Conservation (phyloP, 1,139 yeast species). For the Protomyces pachydermus region DNA sequence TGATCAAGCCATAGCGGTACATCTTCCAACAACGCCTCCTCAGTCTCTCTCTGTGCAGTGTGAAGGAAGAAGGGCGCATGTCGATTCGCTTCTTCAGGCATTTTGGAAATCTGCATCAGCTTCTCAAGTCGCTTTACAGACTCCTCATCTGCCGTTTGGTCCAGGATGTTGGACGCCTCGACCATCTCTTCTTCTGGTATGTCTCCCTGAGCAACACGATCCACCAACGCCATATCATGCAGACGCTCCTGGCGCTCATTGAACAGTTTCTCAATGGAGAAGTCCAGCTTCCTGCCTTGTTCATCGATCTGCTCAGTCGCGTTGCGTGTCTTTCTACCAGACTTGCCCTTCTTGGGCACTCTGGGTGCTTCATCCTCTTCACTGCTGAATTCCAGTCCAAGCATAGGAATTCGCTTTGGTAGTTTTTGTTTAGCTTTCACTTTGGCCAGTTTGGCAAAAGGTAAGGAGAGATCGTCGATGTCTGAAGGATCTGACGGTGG, state of each 20-base stretch:
- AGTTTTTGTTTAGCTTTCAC: neutral
- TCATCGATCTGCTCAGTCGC: neutral
- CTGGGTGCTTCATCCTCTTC: neutral
- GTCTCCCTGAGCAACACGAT: neutral
- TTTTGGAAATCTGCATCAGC: neutral
- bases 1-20: neutral
- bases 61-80: neutral
- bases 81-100: neutral
- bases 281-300: neutral
- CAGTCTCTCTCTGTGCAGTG: neutral
- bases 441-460: neutral
- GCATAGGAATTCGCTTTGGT: neutral
- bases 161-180: neutral
- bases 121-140: neutral
- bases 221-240: neutral
- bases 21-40: neutral
- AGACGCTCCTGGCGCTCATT: neutral
- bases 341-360: neutral
- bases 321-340: neutral
- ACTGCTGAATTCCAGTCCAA: neutral
- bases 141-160: neutral
- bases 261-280: neutral
- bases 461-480: neutral
- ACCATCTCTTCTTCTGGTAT: neutral
- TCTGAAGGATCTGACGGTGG: neutral